phyloP scores from a whole-genome alignment of 2,329 filamentous ascomycete genomes.

The Aspergillus quadrilineatus region DNA sequence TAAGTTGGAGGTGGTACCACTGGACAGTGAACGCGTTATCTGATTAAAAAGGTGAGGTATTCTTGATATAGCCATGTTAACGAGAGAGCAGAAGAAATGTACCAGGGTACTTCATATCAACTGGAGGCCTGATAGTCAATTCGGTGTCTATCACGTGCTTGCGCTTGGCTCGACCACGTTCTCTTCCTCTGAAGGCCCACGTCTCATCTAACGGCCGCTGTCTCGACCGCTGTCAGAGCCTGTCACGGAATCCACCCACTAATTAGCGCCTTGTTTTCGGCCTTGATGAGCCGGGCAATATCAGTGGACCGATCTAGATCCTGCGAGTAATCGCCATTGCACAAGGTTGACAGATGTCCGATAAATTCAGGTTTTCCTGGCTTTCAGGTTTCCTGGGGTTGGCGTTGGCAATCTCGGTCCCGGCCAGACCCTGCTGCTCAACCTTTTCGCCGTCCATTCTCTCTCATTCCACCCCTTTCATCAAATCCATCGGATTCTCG shows the following conservation, averaged over 20 bases:
- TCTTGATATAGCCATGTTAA: no score
- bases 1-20: no score
- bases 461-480: neutral
- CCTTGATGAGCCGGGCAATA: neutral
- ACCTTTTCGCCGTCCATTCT: neutral
- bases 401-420: neutral
- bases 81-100: no score
- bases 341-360: neutral
- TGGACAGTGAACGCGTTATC: no score
- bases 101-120: no score
- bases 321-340: neutral
- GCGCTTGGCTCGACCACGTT: neutral
- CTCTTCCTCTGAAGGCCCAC: neutral
- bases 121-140: neutral
- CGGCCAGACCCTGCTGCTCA: neutral
- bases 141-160: neutral
- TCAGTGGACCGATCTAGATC: neutral
- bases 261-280: neutral
- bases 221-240: neutral
- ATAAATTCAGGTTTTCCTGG: neutral
- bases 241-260: neutral
- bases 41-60: no score
- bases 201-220: neutral
- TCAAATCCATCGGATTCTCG: neutral
- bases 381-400: neutral